Conservation (phyloP, 768 basidiomycete species). For the Mycena maculata region DNA sequence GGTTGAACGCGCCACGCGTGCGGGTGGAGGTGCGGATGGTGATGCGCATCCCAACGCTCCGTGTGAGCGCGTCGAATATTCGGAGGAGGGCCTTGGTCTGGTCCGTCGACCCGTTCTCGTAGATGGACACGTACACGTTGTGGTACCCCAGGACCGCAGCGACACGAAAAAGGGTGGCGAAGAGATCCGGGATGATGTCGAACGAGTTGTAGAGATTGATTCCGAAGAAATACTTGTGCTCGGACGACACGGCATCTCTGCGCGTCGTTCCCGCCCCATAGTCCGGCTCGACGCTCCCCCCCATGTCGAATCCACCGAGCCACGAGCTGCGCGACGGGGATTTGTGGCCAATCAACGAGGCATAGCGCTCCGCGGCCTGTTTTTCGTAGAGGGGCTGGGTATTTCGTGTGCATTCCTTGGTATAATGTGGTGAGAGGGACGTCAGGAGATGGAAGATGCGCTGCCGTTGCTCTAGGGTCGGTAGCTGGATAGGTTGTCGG, state of each 20-base stretch:
- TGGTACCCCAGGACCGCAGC: constrained; percentile 94
- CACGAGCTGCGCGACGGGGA: constrained; percentile 69
- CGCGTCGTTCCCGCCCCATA: constrained; percentile 54
- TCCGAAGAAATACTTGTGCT: constrained; percentile 99
- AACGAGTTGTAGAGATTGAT: constrained; percentile 99
- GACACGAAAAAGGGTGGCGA: constrained; percentile 95
- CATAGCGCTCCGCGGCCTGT: constrained; percentile 89
- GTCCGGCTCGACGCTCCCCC: constrained; percentile 47
- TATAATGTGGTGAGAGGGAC: constrained; percentile 90
- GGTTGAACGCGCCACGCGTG: constrained; percentile 95
- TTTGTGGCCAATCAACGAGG: constrained; percentile 83
- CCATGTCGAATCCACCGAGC: constrained; percentile 65
- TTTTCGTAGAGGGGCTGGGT: constrained; percentile 87
- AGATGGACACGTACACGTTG: constrained; percentile 98
- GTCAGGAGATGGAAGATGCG: constrained; percentile 90
- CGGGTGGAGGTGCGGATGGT: constrained; percentile 94
- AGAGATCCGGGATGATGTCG: constrained; percentile 97
- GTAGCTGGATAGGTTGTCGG: constrained; percentile 75
- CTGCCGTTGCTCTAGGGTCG: constrained; percentile 84
- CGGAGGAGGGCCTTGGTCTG: constrained; percentile 97
- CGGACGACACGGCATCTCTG: constrained; percentile 56
- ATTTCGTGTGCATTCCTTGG: constrained; percentile 88
- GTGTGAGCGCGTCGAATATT: constrained; percentile 93
- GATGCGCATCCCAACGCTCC: constrained; percentile 90
- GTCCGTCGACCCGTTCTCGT: constrained; percentile 99